phyloP scores from a whole-genome alignment of 345 rosid genomes.

The Mercurialis annua region DNA sequence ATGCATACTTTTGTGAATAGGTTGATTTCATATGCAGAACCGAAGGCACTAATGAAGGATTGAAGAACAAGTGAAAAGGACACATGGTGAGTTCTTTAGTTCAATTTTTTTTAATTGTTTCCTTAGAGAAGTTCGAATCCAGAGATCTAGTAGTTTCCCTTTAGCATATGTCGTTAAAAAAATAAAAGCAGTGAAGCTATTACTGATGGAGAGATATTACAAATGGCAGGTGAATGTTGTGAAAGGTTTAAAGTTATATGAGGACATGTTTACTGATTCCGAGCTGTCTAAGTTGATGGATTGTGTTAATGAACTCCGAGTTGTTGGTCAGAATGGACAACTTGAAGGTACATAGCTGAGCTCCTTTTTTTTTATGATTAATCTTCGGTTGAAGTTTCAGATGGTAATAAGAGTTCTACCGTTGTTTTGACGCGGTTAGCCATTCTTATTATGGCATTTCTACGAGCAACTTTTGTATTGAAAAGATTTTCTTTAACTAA shows the following conservation, averaged over 20 bases:
- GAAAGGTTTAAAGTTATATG: conserved; percentile 85
- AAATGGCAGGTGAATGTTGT: conserved; percentile 86
- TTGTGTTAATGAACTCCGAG: conserved; percentile 54
- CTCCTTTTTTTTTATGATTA: too few relatives aligned
- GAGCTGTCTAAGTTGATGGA: conserved; percentile 67
- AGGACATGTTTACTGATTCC: conserved; percentile 57
- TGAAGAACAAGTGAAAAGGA: conserved; percentile 17
- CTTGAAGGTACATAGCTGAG: conserved; percentile 50
- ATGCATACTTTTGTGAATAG: not conserved
- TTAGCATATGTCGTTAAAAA: conserved; percentile 14
- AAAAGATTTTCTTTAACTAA: too few relatives aligned
- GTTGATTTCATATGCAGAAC: not conserved
- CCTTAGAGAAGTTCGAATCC: conserved; percentile 20
- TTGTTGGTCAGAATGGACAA: conserved; percentile 80
- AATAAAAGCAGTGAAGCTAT: conserved; percentile 12
- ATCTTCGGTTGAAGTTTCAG: too few relatives aligned
- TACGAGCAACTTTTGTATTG: too few relatives aligned
- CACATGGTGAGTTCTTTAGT: conserved; percentile 69
- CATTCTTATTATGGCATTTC: not conserved
- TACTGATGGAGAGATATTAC: conserved; percentile 29
- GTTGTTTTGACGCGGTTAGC: too few relatives aligned
- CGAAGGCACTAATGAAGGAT: not conserved
- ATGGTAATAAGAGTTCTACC: too few relatives aligned
- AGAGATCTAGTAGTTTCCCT: conserved; percentile 17
- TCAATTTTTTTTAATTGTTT: conserved; percentile 18